Conservation (phyloP, 2,329 filamentous ascomycete genomes). For the Aureobasidium pullulans region DNA sequence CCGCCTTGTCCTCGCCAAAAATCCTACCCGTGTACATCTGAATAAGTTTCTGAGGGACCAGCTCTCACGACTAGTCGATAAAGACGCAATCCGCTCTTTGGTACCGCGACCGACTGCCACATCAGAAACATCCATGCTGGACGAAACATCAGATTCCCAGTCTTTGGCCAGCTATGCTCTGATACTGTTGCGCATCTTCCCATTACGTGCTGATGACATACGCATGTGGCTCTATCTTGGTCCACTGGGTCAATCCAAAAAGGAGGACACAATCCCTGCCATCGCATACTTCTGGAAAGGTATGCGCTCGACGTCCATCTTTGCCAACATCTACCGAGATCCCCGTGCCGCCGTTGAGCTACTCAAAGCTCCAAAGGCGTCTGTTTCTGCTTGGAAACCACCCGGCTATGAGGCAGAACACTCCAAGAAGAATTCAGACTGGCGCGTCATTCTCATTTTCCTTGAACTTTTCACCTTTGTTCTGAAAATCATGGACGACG, state of each 20-base stretch:
- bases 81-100: constrained; percentile 57
- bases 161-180: constrained; percentile 79
- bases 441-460: constrained; percentile 83
- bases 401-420: constrained; percentile 27
- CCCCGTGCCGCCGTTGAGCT: constrained; percentile 52
- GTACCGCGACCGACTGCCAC: background rate
- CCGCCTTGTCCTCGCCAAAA: constrained; percentile 38
- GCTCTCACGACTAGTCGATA: constrained; percentile 64
- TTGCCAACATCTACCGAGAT: constrained; percentile 49
- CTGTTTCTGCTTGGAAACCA: constrained; percentile 21
- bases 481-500: constrained; percentile 86
- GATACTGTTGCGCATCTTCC: constrained; percentile 78
- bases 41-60: constrained; percentile 54
- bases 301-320: constrained; percentile 50
- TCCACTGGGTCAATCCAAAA: constrained; percentile 15
- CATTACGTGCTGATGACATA: constrained; percentile 73
- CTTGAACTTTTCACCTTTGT: constrained; percentile 92
- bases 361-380: constrained; percentile 37
- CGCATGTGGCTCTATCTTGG: constrained; percentile 89
- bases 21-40: constrained; percentile 21
- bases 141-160: constrained; percentile 44
- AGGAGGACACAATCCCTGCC: constrained; percentile 40
- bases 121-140: background rate
- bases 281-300: constrained; percentile 82
- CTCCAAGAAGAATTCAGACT: constrained; percentile 57